phyloP scores from a whole-genome alignment of 192 early-diverging fungal species.

The Fimicolochytrium jonesii region DNA sequence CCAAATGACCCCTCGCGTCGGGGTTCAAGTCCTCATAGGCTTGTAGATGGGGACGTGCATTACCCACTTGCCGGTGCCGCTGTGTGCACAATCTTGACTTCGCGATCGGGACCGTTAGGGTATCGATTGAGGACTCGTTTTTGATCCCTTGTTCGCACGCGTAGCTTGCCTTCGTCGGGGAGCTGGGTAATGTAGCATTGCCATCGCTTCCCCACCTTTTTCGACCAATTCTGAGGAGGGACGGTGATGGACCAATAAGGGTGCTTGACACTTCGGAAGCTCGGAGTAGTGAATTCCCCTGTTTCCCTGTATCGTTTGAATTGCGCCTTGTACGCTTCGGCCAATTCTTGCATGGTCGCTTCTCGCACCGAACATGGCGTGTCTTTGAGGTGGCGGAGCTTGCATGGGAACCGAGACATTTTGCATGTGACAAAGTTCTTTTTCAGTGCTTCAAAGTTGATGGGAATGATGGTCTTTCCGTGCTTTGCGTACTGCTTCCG shows the following conservation, averaged over 20 bases:
- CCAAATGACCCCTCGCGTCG: background rate
- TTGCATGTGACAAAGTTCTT: background rate
- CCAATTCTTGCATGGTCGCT: background rate
- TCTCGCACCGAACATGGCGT: background rate
- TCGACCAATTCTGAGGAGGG: background rate
- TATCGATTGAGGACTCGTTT: too few species aligned
- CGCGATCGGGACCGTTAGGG: too few species aligned
- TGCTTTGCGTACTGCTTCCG: background rate
- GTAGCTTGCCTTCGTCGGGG: background rate
- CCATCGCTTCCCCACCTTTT: background rate
- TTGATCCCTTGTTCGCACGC: too few species aligned
- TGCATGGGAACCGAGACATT: background rate
- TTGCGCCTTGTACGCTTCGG: background rate
- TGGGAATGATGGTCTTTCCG: background rate
- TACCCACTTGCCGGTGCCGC: too few species aligned
- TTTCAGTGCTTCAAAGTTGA: background rate
- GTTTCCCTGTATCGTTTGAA: background rate
- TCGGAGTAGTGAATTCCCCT: background rate
- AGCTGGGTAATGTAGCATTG: background rate
- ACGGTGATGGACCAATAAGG: background rate
- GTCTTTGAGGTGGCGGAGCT: background rate
- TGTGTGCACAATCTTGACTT: too few species aligned
- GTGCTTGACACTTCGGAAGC: background rate
- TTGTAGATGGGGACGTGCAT: too few species aligned
- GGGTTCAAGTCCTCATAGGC: background rate